phyloP scores from a whole-genome alignment of 2,329 filamentous ascomycete genomes.

The Pseudocercospora vitis region DNA sequence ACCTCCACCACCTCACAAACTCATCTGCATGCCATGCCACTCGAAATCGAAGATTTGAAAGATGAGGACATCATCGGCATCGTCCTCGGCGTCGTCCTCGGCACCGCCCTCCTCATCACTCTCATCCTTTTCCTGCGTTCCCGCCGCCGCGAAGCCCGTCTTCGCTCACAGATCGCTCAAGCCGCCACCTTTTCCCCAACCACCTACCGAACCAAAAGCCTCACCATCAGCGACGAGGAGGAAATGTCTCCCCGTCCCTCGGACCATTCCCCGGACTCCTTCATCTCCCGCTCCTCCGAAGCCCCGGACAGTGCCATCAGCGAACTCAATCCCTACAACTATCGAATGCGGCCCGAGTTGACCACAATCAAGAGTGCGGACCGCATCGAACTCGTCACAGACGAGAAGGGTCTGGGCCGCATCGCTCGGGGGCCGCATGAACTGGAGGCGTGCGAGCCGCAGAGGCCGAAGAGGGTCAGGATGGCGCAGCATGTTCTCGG shows the following conservation, averaged over 20 bases:
- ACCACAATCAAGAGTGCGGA: neutral
- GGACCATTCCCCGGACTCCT: neutral
- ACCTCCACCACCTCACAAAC: too few species aligned
- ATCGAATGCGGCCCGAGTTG: constrained; percentile 1
- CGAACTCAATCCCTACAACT: constrained; percentile 3
- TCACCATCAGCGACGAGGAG: neutral
- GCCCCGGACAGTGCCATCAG: neutral
- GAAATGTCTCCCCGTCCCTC: neutral
- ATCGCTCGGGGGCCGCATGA: neutral
- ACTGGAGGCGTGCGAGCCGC: neutral
- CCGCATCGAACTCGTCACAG: neutral
- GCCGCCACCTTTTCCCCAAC: neutral
- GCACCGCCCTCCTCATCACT: neutral
- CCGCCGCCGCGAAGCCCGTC: neutral
- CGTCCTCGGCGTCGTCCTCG: constrained; percentile 4
- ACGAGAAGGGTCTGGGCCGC: neutral
- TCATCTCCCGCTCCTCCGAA: neutral
- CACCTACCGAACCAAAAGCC: neutral
- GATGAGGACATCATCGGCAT: neutral
- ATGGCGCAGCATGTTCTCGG: neutral
- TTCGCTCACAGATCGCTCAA: neutral
- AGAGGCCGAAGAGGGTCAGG: neutral
- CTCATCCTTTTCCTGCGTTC: neutral
- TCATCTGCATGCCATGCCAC: too few species aligned
- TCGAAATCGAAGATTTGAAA: neutral